Conservation (phyloP, 768 basidiomycete species). For the Russula emetica region DNA sequence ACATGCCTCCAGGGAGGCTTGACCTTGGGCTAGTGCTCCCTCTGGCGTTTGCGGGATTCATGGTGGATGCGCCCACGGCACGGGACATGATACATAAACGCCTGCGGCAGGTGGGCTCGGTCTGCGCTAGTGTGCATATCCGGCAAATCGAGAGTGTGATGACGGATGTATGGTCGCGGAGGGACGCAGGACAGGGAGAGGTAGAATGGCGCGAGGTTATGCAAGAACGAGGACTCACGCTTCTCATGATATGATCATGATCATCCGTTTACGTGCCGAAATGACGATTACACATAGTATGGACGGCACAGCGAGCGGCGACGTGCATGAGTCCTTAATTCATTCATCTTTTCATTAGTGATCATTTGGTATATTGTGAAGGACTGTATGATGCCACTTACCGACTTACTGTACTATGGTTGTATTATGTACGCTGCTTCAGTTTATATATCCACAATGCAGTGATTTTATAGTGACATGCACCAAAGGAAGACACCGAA, state of each 20-base stretch:
- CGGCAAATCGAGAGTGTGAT: constrained; percentile 24
- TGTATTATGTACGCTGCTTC: constrained; percentile 23
- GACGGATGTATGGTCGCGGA: constrained; percentile 25
- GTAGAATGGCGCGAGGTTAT: constrained; percentile 28
- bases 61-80: constrained; percentile 20
- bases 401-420: constrained; percentile 20
- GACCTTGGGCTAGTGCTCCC: constrained; percentile 27
- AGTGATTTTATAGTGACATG: constrained; percentile 5
- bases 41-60: constrained; percentile 21
- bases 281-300: constrained; percentile 14
- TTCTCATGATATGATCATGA: constrained; percentile 28
- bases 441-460: constrained; percentile 25
- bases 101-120: constrained; percentile 19
- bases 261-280: background rate
- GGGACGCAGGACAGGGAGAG: constrained; percentile 19
- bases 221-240: constrained; percentile 27
- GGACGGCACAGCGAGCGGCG: constrained; percentile 5
- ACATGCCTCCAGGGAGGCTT: constrained; percentile 21
- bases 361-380: constrained; percentile 17
- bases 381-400: constrained; percentile 10
- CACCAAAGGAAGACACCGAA: background rate
- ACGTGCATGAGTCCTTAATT: constrained; percentile 14
- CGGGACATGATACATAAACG: constrained; percentile 24
- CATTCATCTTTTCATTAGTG: constrained; percentile 16
- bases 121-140: constrained; percentile 20